Base-by-base conservation (phyloP, 2,329 filamentous ascomycete species). In the Aspergillus pseudoterreus region DNA sequence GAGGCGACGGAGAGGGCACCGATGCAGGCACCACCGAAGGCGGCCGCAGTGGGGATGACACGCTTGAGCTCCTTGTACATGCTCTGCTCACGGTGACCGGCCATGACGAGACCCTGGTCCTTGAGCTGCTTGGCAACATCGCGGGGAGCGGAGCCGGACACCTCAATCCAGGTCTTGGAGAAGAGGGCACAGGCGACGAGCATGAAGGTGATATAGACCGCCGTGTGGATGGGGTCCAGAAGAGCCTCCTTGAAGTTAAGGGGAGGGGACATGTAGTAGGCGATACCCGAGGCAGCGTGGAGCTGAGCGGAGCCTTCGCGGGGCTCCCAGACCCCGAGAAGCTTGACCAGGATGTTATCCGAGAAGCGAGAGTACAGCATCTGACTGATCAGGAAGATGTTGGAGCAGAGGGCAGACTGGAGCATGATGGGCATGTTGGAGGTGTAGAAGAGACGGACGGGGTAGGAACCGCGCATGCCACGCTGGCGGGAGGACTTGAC, bases 381-480 rank as follows among this genome's bases (percentile, higher is more conserved):
- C 82, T 99, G 94, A 72, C 88, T 94, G 79, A 99, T 91, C 60
- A 99, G 81, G 86, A 99, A 99, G 77, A 99, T 85, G 82, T 99
- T 99, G 82, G 92, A 96, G 62, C 90, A 96, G 63, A 99, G 85
- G 64, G 94, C 94, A 44, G 92, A 97, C 81, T 99, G 95, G 74
- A 99, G 83, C 94, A 99, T 99, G 78, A 99, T 99, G 71, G 94
- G 94, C 95, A 99, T 99, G 87, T 99, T 99, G 74, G 92, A 96
- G 71, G 94, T 99, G 81, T 99, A 99, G 85, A 99, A 99, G 54
- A 99, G 89, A 70, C 95, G 92, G 74, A 99, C 85, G 67, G 94
- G 94, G 84, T 97, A 99, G 38, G 92, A 95, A 69, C 92, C 95
- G 68, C 94, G 92, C 73, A 95, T 94, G 76, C 94, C 94, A 82